Conservation (phyloP, 176 grass and related monocot genomes). For the Oryza coarctata region DNA sequence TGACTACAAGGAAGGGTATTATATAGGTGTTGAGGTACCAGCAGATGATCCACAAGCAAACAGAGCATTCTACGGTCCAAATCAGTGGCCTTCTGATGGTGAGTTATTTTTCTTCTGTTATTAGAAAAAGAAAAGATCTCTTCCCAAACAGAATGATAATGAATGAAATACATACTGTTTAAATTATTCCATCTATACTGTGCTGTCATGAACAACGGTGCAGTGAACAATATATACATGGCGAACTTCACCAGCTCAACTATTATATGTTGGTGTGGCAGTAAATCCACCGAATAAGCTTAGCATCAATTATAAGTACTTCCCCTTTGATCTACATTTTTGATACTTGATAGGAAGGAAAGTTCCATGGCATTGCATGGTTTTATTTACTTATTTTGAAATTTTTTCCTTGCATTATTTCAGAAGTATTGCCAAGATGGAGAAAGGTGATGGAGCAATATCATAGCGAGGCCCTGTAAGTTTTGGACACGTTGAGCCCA, state of each 20-base stretch:
- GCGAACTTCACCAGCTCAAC: background rate
- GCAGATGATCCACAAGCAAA: constrained; percentile 70
- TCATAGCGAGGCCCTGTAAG: constrained; percentile 89
- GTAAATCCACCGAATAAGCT: background rate
- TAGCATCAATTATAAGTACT: background rate
- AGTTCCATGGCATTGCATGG: background rate
- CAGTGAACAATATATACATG: background rate
- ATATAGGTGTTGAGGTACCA: constrained; percentile 84
- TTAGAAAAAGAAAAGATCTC: background rate
- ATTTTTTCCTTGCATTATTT: constrained; percentile 12
- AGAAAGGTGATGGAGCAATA: constrained; percentile 82
- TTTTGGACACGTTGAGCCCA: constrained; percentile 15
- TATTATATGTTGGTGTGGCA: background rate
- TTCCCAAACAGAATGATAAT: constrained; percentile 14
- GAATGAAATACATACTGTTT: background rate
- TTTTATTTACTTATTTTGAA: constrained; percentile 14
- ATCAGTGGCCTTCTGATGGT: constrained; percentile 85
- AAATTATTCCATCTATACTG: background rate
- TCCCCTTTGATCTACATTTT: background rate
- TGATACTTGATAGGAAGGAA: background rate
- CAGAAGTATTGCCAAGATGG: constrained; percentile 85
- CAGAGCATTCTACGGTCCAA: constrained; percentile 93
- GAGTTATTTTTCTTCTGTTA: constrained; percentile 16
- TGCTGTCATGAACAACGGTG: background rate
- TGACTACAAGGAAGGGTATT: constrained; percentile 98